Conservation (phyloP, 768 basidiomycete species). For the Naganishia antarctica region DNA sequence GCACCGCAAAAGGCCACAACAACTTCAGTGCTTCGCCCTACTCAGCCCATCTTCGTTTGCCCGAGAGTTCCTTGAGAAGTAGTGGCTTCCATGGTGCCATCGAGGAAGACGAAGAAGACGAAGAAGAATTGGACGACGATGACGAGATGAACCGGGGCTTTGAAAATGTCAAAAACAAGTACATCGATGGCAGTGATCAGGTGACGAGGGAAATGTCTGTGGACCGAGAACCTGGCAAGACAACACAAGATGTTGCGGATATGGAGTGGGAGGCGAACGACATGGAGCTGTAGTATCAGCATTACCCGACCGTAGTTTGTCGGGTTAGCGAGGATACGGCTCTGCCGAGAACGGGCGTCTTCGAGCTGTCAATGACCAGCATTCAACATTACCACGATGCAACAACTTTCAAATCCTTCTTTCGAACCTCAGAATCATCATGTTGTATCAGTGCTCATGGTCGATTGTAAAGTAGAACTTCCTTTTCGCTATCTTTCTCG, state of each 20-base stretch:
- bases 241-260: constrained; percentile 20
- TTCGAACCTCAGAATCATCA: not conserved
- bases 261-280: constrained; percentile 27
- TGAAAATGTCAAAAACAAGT: not conserved
- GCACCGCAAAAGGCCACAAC: constrained; percentile 28
- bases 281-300: constrained; percentile 25
- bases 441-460: not conserved
- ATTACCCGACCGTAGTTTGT: too few species aligned
- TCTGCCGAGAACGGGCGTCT: too few species aligned
- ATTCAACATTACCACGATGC: too few species aligned
- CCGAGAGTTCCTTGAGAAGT: constrained; percentile 34
- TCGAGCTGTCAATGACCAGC: too few species aligned
- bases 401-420: not conserved
- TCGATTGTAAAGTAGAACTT: not conserved
- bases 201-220: constrained; percentile 3
- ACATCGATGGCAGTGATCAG: not conserved
- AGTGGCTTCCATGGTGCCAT: constrained; percentile 31
- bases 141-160: constrained; percentile 22
- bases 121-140: constrained; percentile 42
- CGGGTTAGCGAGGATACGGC: too few species aligned
- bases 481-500: not conserved
- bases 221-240: constrained; percentile 6
- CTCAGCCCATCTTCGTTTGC: constrained; percentile 32
- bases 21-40: constrained; percentile 33
- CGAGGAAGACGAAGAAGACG: constrained; percentile 33